A percentile compares a stretch with the other conserved stretches of the same genome.
Conservation (phyloP, 139 green algal species). For the Ettlia oleoabundans region DNA sequence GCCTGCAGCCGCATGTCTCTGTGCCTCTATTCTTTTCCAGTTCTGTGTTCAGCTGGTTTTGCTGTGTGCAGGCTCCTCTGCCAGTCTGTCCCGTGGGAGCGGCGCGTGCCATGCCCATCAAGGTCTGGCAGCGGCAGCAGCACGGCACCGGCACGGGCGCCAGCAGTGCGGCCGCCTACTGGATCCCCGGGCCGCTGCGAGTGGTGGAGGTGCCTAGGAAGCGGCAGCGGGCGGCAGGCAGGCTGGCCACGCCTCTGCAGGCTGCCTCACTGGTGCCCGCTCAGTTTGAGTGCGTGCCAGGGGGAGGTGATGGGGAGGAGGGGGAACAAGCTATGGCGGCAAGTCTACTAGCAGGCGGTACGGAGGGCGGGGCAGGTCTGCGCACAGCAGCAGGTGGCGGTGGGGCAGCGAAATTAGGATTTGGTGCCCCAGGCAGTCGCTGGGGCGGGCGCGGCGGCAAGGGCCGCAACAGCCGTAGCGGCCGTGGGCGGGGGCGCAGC, state of each 20-base stretch:
- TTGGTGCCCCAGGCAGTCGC: no score
- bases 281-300: neutral
- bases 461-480: slow-evolving; percentile 6
- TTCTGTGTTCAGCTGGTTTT: no score
- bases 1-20: neutral
- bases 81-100: slow-evolving; percentile 62
- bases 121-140: neutral
- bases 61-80: slow-evolving; percentile 38
- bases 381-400: no score
- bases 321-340: neutral
- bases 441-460: slow-evolving; percentile 18
- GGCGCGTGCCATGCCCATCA: slow-evolving; percentile 60
- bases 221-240: neutral
- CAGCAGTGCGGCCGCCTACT: slow-evolving; percentile 52
- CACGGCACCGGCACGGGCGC: slow-evolving; percentile 62
- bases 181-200: slow-evolving; percentile 53
- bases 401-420: no score
- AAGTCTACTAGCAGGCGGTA: neutral
- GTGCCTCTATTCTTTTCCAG: neutral
- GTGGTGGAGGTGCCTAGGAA: slow-evolving; percentile 4
- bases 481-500: slow-evolving; percentile 2
- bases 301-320: neutral
- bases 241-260: neutral
- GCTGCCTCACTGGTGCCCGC: neutral
- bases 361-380: no score